Base-by-base conservation (phyloP, 2,329 filamentous ascomycete species). In the Cladorrhinum sp. region DNA sequence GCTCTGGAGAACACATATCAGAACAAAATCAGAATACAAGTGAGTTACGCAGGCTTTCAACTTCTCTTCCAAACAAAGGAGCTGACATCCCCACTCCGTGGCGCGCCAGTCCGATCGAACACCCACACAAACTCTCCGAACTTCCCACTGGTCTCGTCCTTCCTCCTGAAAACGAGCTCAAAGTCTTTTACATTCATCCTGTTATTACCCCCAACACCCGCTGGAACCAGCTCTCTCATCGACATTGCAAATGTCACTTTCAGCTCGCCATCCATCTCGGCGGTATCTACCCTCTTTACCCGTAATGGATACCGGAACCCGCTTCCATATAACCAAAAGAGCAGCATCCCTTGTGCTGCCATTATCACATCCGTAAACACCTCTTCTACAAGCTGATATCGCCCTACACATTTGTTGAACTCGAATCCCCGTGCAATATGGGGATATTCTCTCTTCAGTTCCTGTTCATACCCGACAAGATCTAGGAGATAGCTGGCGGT, bases 201-300 rank as follows among this genome's bases (percentile, higher is more conserved):
- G 30, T 65, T 65, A 1, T 50, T 62, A 0, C 64, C 64, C 3
- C 64, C 64, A 9, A 65, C 62, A 2, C 64, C 64, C 8, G 23
- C 26, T 1, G 55, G 51, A 24, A 61, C 14, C 6, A 65, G 20
- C 3, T 65, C 64, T 1, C 6, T 12, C 62, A 64, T 65, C 16
- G 58, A 53, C 33, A 58, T 58, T 9, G 64, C 62, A 46, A 65
- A 59, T 1, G 57, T 60, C 62, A 65, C 60, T 4, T 39, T 59
- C 18, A 58, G 23, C 21, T 28, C 12, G 2, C 20, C 16, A 23
- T 8, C 23, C 2, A 28, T 21, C 2, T 55, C 18, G 1, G 7
- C 4, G 12, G 14, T 28, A n/a, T 50, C 12, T 3, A 28, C 26
- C 36, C n/a, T 26, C 9, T 6, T 30, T 8, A 61, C 42, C 14